Evolutionary conservation across 257 asterid genomes (phyloP).

Genomic region (Cinchona pubescens): DNA sequence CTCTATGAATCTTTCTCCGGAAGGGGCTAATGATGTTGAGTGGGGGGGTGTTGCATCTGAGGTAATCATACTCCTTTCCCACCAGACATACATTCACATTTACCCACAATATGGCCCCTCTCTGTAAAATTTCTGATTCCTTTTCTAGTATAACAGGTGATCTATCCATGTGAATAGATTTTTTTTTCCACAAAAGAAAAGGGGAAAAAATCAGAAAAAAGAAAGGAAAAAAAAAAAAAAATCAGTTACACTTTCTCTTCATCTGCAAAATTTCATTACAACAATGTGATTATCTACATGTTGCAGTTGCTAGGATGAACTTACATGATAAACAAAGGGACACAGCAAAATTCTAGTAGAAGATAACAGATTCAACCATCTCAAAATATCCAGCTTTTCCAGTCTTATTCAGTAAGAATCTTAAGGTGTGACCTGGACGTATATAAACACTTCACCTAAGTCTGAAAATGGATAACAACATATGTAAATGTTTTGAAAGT

Average conservation of each 20-base stretch:
- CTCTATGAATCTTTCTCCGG: not conserved
- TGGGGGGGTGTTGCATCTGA: not conserved
- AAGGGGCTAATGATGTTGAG: not conserved
- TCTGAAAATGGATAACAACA: not conserved
- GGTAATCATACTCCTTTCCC: not conserved
- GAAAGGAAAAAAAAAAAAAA: no score
- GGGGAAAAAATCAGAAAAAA: no score
- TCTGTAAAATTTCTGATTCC: not conserved
- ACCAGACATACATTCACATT: not conserved
- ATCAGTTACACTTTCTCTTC: not conserved
- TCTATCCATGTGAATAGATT: not conserved
- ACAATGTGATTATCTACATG: not conserved
- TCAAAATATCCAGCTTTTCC: not conserved
- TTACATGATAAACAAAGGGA: not conserved
- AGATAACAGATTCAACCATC: not conserved
- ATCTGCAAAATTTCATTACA: not conserved
- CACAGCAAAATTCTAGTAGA: not conserved
- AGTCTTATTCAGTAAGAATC: not conserved
- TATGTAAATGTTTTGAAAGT: not conserved
- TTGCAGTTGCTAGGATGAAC: not conserved
- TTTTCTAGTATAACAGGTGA: not conserved
- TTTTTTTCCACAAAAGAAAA: no score
- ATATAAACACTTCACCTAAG: not conserved
- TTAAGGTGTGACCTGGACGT: not conserved
- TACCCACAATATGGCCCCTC: not conserved